Conservation (phyloP, 2,329 filamentous ascomycete genomes). For the Botrytis cinerea region DNA sequence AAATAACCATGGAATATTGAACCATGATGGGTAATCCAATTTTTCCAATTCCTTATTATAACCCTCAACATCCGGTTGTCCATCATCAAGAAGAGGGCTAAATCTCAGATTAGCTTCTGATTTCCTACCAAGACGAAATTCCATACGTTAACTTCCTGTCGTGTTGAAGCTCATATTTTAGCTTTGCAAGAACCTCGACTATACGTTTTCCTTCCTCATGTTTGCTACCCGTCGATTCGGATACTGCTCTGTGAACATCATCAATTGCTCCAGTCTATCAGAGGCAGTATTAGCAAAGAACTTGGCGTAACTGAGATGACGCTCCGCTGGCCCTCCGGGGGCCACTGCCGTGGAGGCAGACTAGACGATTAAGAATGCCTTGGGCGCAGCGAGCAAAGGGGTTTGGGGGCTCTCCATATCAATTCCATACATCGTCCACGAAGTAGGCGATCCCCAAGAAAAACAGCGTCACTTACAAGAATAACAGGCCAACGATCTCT, state of each 20-base stretch:
- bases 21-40: conserved; percentile 76
- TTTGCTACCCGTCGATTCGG: conserved; percentile 57
- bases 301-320: neutral
- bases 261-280: conserved; percentile 85
- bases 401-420: neutral
- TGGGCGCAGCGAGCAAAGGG: neutral
- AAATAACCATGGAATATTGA: conserved; percentile 84
- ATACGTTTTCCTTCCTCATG: conserved; percentile 83
- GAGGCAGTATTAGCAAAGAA: conserved; percentile 21
- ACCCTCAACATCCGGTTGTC: conserved; percentile 58
- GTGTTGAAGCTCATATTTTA: conserved; percentile 97
- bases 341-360: neutral
- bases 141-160: conserved; percentile 76
- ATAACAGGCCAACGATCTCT: conserved; percentile 92
- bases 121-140: conserved; percentile 13
- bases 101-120: conserved; percentile 53
- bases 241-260: conserved; percentile 79
- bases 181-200: conserved; percentile 71
- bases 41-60: conserved; percentile 87
- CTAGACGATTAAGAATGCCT: neutral
- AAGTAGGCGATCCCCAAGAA: neutral
- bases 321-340: neutral
- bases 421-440: neutral
- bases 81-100: conserved; percentile 42
- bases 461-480: conserved; percentile 55